Evolutionary conservation across 805 yeast species (phyloP), one percentile per base, ranked within the genome.

Genomic region (Ogataea ganodermae): DNA sequence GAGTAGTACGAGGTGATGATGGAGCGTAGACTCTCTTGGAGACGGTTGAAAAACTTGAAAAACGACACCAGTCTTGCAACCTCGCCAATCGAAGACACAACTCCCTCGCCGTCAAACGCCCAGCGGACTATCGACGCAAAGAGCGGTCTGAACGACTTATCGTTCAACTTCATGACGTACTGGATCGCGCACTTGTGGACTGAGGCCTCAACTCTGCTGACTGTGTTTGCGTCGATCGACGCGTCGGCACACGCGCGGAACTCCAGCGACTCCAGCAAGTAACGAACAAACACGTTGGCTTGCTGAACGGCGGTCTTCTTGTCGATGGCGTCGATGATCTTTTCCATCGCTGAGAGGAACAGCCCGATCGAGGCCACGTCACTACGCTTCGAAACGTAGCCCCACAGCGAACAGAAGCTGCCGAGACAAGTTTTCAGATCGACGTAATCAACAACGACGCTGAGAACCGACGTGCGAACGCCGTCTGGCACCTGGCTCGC

Each of bases 101-200:
- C 78, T 35, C 86, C 90, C 65, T 85, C 95, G 48, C 90, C 96
- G 52, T 83, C 86, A 58, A 88, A 79, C 2, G 97, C 95, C 99
- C 99, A 94, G 64, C 90, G 81, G 10, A 86, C 90, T 57, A 89
- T 73, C 21, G 84, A 74, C 6, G 91, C 92, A 69, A 94, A 94
- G 62, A 89, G 72, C 16, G 99, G 99, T 62, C 97, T 81, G 76
- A 94, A 94, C 18, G 84, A 80, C 70, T 89, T 89, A 65, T 94
- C 99, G 64, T 94, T 94, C 69, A 94, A 78, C 68, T 92, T 91
- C 84, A 94, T 77, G 16, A 92, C 95, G 56, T 82, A 84, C 20
- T 73, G 73, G 54, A 92, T 80, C 17, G 87, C 91, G 62, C 90
- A 80, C 31, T 78, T 72, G 58, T 86, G 85, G 62, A 86, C 80